Evolutionary conservation across 2,329 filamentous ascomycete species (phyloP), one percentile per base, ranked within the genome.

Genomic region (Alternaria sp.): DNA sequence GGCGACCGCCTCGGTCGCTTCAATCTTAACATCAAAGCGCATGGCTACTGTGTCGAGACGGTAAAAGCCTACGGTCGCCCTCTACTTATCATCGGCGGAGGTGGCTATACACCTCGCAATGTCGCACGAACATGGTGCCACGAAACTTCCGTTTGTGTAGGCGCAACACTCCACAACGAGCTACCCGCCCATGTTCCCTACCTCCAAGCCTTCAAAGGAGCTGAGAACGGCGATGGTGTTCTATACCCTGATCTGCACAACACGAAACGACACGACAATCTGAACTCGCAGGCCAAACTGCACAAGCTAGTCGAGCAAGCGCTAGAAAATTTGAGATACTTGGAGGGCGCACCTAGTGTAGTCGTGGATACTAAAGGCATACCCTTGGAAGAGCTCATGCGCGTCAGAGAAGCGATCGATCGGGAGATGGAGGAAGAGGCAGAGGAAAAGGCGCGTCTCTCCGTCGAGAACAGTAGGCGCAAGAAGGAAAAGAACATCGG

Each of bases 71-170:
- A 93, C 67, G 86, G 87, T 7, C 84, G 97, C 2, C 96, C 96
- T 3, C 86, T 98, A 65, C 89, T 99, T 54, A 88, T 99, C 58
- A 92, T 98, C 62, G 96, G 96, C 47, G 96, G 96, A 43, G 96
- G 96, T 60, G 96, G 96, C 26, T 99, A 99, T 81, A 99, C 96
- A 13, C 94, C 96, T 6, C 89, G 95, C 68, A 99, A 99, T 75
- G 96, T 99, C 7, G 96, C 96, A 45, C 91, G 96, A 57, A 93
- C 95, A 28, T 99, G 96, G 96, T 93, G 94, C 23, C 95, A 97
- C 81, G 96, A 99, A 82, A 99, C 96, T 12, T 91, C 92, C 64
- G 93, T 98, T 70, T 93, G 93, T 64, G 92, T 96, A 66, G 89
- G 90, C 69, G 86, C 91, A 67, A 87, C 88, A 61, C 90, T 97